Base-by-base conservation (phyloP, 495 filamentous ascomycete species). In the Sabuloglossum arenarium region DNA sequence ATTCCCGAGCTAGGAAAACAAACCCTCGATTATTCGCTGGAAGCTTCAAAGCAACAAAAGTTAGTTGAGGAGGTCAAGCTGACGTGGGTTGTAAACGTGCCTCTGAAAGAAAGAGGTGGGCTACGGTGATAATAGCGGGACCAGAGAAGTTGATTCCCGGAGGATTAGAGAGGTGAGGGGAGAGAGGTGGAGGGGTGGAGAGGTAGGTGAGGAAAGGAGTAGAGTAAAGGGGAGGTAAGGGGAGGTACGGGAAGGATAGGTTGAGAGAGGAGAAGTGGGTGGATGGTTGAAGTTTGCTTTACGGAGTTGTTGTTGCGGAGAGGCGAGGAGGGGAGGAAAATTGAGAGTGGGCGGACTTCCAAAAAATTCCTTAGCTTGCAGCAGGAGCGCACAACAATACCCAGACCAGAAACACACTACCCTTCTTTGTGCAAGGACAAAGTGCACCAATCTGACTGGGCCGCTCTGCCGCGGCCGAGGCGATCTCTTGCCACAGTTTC, bases 241-340 rank as follows among this genome's bases (percentile, higher is more conserved):
- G n/a, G 57, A 54, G 55, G 53, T 29, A 47, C 53, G 43, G 45
- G 28, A 29, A 29, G 31, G 53, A 55, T 51, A 51, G 47, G 58
- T 28, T 21, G 59, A 52, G 54, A 58, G 50, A 37, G 42, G 57
- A 60, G 45, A 57, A 59, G 57, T 59, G 56, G 59, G 60, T 62
- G 62, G 57, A 27, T 29, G 47, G 60, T 16, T 47, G 45, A 47
- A 24, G 47, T 51, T 51, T 29, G 21, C 16, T 4, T 1, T 51
- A n/a, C 14, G 47, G 14, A 23, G 47, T 3, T n/a, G 47, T 28
- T 51, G 47, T 19, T 8, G 50, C 56, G 56, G 58, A 61, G 59
- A 59, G 61, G 56, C 58, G 60, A 59, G 54, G 50, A 56, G 54
- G 56, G 53, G 63, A 61, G 55, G 55, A 59, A 62, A 61, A 58